These are phyloP conservation scores for Jatropha multifida DNA, from an alignment of 441 rosid genomes.

Conservation along the genomic window DNA sequence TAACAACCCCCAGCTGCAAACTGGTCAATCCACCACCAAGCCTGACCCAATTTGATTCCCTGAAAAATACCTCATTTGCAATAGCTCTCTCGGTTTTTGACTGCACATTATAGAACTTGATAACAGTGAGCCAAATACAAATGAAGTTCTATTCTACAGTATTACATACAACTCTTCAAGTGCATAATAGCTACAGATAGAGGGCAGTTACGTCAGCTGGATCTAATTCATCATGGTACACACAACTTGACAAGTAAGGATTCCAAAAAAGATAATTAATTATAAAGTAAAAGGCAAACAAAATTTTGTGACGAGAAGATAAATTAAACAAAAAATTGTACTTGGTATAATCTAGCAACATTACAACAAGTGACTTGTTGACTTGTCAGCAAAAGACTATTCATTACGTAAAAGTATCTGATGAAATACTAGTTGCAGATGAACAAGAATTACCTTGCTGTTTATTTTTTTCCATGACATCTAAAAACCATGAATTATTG, in stretches of 20 bases:
- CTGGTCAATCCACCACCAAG: not conserved
- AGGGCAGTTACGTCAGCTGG: slow-evolving; percentile 4
- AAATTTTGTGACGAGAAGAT: not conserved
- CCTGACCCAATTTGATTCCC: not conserved
- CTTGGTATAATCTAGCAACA: slow-evolving; percentile 8
- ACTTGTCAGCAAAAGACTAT: not conserved
- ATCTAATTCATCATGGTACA: slow-evolving; percentile 2
- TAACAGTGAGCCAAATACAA: not conserved
- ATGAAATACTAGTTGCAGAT: not conserved
- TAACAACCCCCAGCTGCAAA: not conserved
- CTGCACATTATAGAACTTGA: not conserved
- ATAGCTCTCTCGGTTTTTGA: not conserved
- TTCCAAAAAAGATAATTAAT: not conserved
- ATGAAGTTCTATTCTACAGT: not conserved
- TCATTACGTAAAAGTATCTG: not conserved
- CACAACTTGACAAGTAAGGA: not conserved
- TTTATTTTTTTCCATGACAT: slow-evolving; percentile 76
- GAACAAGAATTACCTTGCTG: slow-evolving; percentile 56
- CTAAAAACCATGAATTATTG: slow-evolving; percentile 69
- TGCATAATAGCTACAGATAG: not conserved
- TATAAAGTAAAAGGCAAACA: not conserved
- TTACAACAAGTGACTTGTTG: not conserved
- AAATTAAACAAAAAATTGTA: not conserved
- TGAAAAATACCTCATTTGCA: not conserved
- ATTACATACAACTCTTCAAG: not conserved